Base-by-base conservation (phyloP, 768 basidiomycete genomes). In the Lactifluus rugatus region DNA sequence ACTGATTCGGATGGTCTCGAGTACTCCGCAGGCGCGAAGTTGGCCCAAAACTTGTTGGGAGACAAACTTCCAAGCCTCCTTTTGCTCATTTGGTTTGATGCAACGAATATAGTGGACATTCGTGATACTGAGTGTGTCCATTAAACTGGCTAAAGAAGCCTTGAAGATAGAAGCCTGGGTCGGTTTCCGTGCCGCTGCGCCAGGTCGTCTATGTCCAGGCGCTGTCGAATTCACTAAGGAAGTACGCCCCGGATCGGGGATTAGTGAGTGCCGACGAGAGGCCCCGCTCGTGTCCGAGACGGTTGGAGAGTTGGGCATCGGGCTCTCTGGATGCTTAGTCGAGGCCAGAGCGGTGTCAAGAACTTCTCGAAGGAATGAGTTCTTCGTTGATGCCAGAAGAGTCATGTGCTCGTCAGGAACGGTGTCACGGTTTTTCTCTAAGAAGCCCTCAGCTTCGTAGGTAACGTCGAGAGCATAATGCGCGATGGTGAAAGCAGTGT, bases 101-200 rank as follows among this genome's bases (percentile, higher is more conserved):
- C 96, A 99, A 48, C 96, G 84, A 68, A 99, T 99, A 69, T 99
- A 99, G 69, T 99, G 96, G 0, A 97, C 96, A 66, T 99, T 97
- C 13, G 96, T 99, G 58, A 90, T 87, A 66, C 90, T 87, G 63
- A 99, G 85, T 0, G 96, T 99, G 37, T 96, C 93, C 95, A 99
- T 99, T 45, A 99, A 76, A 48, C 83, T 87, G 69, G 89, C 87
- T 52, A 99, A 74, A 0, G 94, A 97, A 2, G 87, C 83, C 70
- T 99, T 99, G 81, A 99, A 99, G 70, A 99, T 99, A 6, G 91
- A 94, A 25, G 95, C 96, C 63, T 98, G 88, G 0, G 96, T 99
- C 1, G 94, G 96, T 70, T 99, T 99, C 72, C 78, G 85, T n/a
- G 80, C 78, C 1, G 82, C 74, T 7, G 82, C 82, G 4, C 84